Percentiles rank a stretch among this genome's conserved stretches.
These are phyloP conservation scores for Sclerotiophoma versabilis DNA, from an alignment of 2,329 filamentous ascomycete species.

Conservation along the genomic window DNA sequence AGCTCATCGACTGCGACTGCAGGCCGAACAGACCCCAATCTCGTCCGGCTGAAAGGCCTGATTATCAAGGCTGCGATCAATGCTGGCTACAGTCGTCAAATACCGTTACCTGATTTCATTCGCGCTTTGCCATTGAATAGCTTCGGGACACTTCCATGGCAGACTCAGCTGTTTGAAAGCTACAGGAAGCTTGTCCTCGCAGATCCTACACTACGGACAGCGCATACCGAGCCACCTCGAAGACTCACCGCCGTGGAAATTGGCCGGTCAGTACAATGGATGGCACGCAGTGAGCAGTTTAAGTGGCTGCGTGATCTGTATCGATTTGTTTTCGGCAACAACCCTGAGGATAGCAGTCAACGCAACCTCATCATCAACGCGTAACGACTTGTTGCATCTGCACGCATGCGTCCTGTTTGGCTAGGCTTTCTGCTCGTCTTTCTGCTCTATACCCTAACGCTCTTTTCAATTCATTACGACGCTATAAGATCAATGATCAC, in stretches of 20 bases:
- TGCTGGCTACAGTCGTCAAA: conserved; percentile 74
- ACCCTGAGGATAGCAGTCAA: conserved; percentile 76
- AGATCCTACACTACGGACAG: conserved; percentile 69
- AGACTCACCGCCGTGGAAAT: conserved; percentile 76
- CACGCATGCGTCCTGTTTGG: conserved; percentile 5
- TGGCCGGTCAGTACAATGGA: conserved; percentile 78
- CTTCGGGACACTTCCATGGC: conserved; percentile 76
- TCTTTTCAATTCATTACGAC: conserved; percentile 13
- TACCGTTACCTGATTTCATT: conserved; percentile 75
- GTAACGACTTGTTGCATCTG: conserved; percentile 22
- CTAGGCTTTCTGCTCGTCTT: conserved; percentile 9
- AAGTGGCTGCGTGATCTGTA: conserved; percentile 83
- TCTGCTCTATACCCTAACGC: conserved; percentile 19
- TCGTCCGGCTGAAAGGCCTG: conserved; percentile 78
- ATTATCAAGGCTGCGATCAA: conserved; percentile 87
- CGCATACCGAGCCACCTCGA: conserved; percentile 61
- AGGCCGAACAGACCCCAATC: conserved; percentile 74
- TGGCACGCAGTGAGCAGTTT: conserved; percentile 76
- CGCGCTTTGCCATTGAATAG: conserved; percentile 76
- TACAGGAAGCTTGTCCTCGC: conserved; percentile 82
- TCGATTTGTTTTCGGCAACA: conserved; percentile 82
- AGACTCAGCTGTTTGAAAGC: conserved; percentile 74
- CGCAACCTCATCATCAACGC: conserved; percentile 68
- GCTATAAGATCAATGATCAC: conserved; percentile 7
- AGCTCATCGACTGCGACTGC: conserved; percentile 77